Evolutionary conservation across 2,329 filamentous ascomycete genomes (phyloP), one percentile per base, ranked within the genome.

Genomic region (Cercospora zeae-maydis): DNA sequence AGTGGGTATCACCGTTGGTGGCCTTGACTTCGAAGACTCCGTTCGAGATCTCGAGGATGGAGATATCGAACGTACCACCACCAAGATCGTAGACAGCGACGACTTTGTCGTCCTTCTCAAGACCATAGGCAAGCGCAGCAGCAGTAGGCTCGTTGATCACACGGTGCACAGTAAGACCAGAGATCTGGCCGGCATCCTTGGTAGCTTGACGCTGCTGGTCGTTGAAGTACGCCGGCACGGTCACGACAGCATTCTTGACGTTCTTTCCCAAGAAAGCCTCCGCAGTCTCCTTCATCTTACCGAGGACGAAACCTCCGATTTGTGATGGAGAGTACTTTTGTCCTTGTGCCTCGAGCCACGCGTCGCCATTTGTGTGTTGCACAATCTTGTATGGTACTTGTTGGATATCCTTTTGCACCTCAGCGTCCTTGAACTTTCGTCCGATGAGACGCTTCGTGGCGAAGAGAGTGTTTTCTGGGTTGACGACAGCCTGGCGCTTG

Each of bases 241-340:
- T 98, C 72, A 98, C 93, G 66, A 98, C 93, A 73, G 92, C 93
- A 77, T 98, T 96, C 86, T 96, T 95, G 75, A 96, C 82, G 65
- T 87, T 86, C 84, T 92, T 96, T 81, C 90, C 87, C 70, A 96
- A 86, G 82, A 96, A 96, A 66, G 90, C 84, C 84, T 97, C 93
- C 69, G 93, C 93, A 58, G 93, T 98, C 85, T 97, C 93, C 88
- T 96, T 97, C 93, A 97, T 97, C 87, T 98, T 97, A 80, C 92
- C 89, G 74, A 98, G 86, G 70, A 97, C 85, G 80, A 97, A 96
- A 76, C 93, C 93, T 86, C 93, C 93, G 69, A 98, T 91, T 81
- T 98, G 93, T n/a, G 93, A 96, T 62, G 93, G 93, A 70, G 93
- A 97, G 85, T 97, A 97, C 80, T 93, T 96, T 81, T 97, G 88